Base-by-base conservation (phyloP, 306 rosid species). In the Herpetospermum pedunculosum region DNA sequence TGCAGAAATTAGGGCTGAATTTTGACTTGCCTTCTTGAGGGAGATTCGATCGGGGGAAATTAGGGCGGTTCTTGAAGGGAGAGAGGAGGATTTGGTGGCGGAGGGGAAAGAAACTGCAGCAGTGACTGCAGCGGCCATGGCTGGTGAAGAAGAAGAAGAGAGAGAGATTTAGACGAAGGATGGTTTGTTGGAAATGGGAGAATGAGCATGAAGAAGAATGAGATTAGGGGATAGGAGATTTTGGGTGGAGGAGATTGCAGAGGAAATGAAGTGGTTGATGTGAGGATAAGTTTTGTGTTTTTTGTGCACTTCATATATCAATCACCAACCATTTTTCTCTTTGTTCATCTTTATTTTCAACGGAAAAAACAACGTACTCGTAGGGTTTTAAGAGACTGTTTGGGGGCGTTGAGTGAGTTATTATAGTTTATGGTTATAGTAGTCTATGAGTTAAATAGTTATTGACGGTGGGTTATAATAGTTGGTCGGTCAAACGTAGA, bases 101-200 rank as follows among this genome's bases (percentile, higher is more conserved):
- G 98, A 92, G 47, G 98, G 95, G 57, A 94, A 85, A 25, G 97
- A 91, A 64, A 88, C 90, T 26, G 96, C 86, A 63, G 97, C 92
- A 70, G 98, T 87, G 0, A 90, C 92, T 1, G 93, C 97, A 75
- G 97, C 78, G 78, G 97, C 96, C 98, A 93, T 93, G 86, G 57
- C 19, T 18, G 70, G 11, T 11, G 15, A 65, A 44, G 62, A 5
- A 16, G 48, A 9, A 26, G 30, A 38, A 29, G 75, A 14, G n/a
- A 7, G 21, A 12, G 23, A n/a, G 46, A n/a, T n/a, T n/a, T n/a
- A 0, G 44, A 18, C 0, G 16, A 8, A 8, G 26, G 4, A 70
- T 34, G 19, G 26, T n/a, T n/a, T n/a, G n/a, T n/a, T n/a, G 28
- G 72, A 38, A 70, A 28, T 8, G 41, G 53, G 53, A 35, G 40